phyloP scores from a whole-genome alignment of 352 stramenopile species.

The Phytophthora palmivora region DNA sequence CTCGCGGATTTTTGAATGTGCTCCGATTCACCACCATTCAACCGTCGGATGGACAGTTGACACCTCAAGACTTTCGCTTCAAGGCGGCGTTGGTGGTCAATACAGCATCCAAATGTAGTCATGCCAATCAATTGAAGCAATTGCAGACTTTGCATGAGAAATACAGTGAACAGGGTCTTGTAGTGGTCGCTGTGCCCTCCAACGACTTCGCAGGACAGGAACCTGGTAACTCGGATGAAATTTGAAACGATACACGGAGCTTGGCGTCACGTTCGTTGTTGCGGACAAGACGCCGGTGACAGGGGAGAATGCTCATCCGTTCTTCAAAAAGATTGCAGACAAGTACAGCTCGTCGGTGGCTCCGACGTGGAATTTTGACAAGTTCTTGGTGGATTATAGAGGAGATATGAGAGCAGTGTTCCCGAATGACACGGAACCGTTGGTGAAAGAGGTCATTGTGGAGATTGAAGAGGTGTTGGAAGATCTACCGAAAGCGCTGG shows the following conservation, averaged over 20 bases:
- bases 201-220: slow-evolving; percentile 77
- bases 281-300: slow-evolving; percentile 55
- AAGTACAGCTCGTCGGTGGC: slow-evolving; percentile 74
- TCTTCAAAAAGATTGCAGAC: slow-evolving; percentile 68
- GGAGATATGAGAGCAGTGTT: slow-evolving; percentile 76
- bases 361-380: slow-evolving; percentile 86
- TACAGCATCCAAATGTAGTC: slow-evolving; percentile 68
- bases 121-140: slow-evolving; percentile 54
- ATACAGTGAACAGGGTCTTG: slow-evolving; percentile 49
- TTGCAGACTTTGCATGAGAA: slow-evolving; percentile 63
- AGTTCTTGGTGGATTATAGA: slow-evolving; percentile 73
- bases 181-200: slow-evolving; percentile 69
- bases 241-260: slow-evolving; percentile 54
- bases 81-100: slow-evolving; percentile 74
- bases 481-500: slow-evolving; percentile 39
- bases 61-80: slow-evolving; percentile 40
- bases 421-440: slow-evolving; percentile 74
- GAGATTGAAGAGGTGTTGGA: slow-evolving; percentile 72
- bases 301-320: slow-evolving; percentile 59
- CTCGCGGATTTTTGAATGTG: slow-evolving; percentile 50
- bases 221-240: slow-evolving; percentile 47
- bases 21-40: slow-evolving; percentile 57
- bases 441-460: slow-evolving; percentile 61
- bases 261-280: slow-evolving; percentile 64
- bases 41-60: slow-evolving; percentile 39